phyloP scores from a whole-genome alignment of 2,329 filamentous ascomycete species.

The Sporothrix pallida region DNA sequence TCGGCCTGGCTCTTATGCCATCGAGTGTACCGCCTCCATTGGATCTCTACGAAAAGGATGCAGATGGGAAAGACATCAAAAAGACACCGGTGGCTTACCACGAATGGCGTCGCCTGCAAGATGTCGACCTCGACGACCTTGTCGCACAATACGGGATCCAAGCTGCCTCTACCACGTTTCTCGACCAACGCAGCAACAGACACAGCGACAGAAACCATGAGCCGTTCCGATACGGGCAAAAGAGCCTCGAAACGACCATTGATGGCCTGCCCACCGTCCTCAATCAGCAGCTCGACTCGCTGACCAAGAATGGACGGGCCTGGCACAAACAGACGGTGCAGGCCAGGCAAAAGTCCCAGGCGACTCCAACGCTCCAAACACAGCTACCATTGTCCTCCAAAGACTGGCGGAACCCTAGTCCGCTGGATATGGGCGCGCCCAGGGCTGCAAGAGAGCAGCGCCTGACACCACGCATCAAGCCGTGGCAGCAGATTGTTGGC shows the following conservation, averaged over 20 bases:
- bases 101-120: constrained; percentile 2
- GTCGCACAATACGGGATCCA: not conserved
- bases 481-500: not conserved
- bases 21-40: not conserved
- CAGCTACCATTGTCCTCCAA: not conserved
- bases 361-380: not conserved
- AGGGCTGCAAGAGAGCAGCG: not conserved
- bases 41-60: not conserved
- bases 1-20: constrained; percentile 10
- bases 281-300: not conserved
- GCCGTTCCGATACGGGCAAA: not conserved
- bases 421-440: not conserved
- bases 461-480: not conserved
- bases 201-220: not conserved
- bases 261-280: not conserved
- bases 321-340: not conserved
- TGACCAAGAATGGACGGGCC: not conserved
- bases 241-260: not conserved
- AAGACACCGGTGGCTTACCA: not conserved
- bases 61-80: too few relatives aligned
- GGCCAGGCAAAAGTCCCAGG: too few relatives aligned
- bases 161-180: not conserved
- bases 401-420: not conserved
- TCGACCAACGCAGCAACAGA: not conserved
- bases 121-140: not conserved